Conservation (phyloP, 192 early-diverging fungal genomes). For the Dissophora globulifera region DNA sequence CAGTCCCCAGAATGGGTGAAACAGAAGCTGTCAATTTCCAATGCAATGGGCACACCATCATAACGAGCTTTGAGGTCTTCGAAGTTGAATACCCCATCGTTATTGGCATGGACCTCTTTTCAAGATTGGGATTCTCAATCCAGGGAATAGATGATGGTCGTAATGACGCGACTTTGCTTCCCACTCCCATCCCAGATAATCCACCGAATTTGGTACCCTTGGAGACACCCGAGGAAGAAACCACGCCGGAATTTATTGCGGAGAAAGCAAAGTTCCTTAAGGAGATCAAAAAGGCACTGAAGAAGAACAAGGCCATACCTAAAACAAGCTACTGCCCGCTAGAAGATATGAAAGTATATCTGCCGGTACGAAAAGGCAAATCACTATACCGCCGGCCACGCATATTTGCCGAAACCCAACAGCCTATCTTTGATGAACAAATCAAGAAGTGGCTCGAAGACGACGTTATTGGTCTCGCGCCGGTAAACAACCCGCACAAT, state of each 20-base stretch:
- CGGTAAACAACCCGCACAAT: constrained; percentile 1
- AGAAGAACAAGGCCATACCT: no score
- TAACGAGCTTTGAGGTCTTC: neutral
- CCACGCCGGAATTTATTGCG: no score
- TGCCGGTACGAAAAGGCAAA: neutral
- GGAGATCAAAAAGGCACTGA: no score
- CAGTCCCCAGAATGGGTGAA: neutral
- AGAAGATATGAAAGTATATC: neutral
- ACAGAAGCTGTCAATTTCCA: neutral
- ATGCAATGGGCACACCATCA: neutral
- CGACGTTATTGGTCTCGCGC: constrained; percentile 8
- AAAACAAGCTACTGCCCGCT: no score
- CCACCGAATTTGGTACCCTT: neutral
- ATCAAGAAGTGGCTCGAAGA: constrained; percentile 18
- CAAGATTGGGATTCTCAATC: neutral
- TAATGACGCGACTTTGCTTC: no score
- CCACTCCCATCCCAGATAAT: neutral
- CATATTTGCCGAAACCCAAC: neutral
- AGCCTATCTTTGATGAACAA: neutral
- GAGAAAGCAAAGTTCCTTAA: no score
- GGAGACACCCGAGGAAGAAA: no score
- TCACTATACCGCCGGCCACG: neutral
- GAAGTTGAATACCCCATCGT: neutral
- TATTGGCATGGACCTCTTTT: neutral
- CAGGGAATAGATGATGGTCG: neutral